Base-by-base conservation (phyloP, 2,329 filamentous ascomycete genomes). In the Scedosporium aurantiacum region DNA sequence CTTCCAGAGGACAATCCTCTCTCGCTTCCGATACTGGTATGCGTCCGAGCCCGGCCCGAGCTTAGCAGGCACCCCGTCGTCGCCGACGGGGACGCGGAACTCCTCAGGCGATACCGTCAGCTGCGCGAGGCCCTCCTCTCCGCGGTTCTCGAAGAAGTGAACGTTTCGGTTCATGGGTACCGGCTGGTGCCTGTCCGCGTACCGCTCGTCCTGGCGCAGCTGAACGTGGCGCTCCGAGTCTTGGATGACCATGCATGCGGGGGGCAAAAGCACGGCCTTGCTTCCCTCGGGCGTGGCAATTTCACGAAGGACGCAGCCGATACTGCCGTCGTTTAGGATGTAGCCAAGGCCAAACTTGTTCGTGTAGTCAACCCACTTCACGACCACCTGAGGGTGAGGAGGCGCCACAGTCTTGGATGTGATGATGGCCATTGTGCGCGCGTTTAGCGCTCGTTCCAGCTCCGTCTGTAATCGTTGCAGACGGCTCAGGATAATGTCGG, bases 311-410 rank as follows among this genome's bases (percentile, higher is more conserved):
- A 87, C 83, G 65, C 88, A 91, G 16, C 89, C 90, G 21, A 92
- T 86, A 64, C 86, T 91, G 32, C 90, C 89, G 65, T 93, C 88
- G 64, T 90, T 90, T 60, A 94, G 77, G 62, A 93, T 90, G 68
- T 93, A 94, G 41, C 90, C 90, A 16, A 94, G 80, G 12, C 90
- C 90, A 70, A 91, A 91, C 70, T 91, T 91, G 73, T 91, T 90
- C 63, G 89, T 91, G 72, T 94, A 94, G 70, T 94, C 90, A 5
- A 94, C 90, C 90, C 90, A 94, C 70, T 92, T 91, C 10, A 87
- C 82, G 12, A 87, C 84, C 54, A 87, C 82, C 69, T 85, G 74
- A 69, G 87, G 80, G 70, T 87, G 72, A 64, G 85, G 69, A 69
- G 81, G 75, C 61, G 79, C 71, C 64, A 79, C 73, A 62, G 80